Base-by-base conservation (phyloP, 225 moss, liverwort and hornwort genomes). In the Thuidium tamariscinum region DNA sequence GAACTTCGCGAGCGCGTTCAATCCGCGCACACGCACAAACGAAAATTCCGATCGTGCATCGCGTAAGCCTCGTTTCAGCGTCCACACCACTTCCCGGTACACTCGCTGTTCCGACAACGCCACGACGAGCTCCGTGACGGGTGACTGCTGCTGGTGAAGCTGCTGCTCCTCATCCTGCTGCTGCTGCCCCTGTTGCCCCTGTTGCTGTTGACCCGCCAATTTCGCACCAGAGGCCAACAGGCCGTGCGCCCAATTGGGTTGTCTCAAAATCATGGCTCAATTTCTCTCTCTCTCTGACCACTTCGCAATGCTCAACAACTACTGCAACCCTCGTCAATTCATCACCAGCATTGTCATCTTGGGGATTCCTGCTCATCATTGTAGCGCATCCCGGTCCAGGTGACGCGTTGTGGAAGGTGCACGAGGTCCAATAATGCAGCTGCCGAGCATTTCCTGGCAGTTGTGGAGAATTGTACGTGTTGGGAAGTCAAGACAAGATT, bases 11-110 rank as follows among this genome's bases (percentile, higher is more conserved):
- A 99, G 90, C 9, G 97, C 93, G 79, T 92, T 95, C 81, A 95
- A 92, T 9, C 98, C 98, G 26, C 92, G 92, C 76, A 95, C 89
- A 70, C 98, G 93, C 91, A 96, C 92, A 60, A 95, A 99, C 23
- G 96, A 93, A 74, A 99, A 99, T 83, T 99, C 97, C 57, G 97
- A 96, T 79, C 93, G 94, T 60, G 94, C 95, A 84, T 99, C 96
- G 39, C 94, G 93, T 88, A 99, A 70, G 61, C 96, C 97, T 34
- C 91, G 86, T 87, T 92, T 95, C 37, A 99, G 91, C 44, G 94
- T 70, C 89, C 97, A 92, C 10, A 93, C 93, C 27, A 99, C 98
- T 86, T 99, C 98, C 77, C 98, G 95, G 91, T 96, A 94, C 85
- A 99, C 66, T 39, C 98, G 84, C 91, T 99, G 98, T 20, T 97